Conservation (phyloP, 2,329 filamentous ascomycete genomes). For the Talaromyces sp. region DNA sequence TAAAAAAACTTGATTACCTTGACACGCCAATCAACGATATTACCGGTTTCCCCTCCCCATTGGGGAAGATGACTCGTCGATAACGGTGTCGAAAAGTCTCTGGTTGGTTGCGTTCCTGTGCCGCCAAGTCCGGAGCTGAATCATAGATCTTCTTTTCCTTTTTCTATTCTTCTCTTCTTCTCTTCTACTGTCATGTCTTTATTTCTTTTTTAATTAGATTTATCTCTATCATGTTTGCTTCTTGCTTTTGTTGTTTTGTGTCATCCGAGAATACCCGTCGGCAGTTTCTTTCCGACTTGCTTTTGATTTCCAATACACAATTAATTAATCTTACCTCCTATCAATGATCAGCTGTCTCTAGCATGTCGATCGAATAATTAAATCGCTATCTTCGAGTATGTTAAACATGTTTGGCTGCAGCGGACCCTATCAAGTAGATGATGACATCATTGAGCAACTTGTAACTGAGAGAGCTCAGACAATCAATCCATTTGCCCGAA, state of each 20-base stretch:
- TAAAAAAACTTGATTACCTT: background rate
- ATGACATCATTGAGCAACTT: background rate
- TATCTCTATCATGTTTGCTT: background rate
- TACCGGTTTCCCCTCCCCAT: background rate
- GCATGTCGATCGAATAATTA: background rate
- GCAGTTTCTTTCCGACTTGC: constrained; percentile 1
- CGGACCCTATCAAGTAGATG: background rate
- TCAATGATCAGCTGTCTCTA: background rate
- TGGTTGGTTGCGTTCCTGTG: constrained; percentile 6
- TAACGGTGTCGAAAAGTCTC: background rate
- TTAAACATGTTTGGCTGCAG: background rate
- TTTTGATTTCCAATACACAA: background rate
- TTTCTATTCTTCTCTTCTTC: background rate
- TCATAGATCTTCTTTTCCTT: background rate
- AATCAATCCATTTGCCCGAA: background rate
- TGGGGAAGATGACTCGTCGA: background rate
- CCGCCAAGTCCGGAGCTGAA: background rate
- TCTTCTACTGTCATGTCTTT: background rate
- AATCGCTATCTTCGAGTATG: background rate
- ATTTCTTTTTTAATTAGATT: constrained; percentile 1
- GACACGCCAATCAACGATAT: background rate
- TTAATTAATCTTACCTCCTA: background rate
- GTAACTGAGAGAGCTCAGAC: too few relatives aligned
- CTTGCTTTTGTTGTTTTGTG: background rate
- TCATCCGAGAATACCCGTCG: constrained; percentile 4